Conservation (phyloP, 2,329 filamentous ascomycete genomes). For the Drechslerella coelobrocha region DNA sequence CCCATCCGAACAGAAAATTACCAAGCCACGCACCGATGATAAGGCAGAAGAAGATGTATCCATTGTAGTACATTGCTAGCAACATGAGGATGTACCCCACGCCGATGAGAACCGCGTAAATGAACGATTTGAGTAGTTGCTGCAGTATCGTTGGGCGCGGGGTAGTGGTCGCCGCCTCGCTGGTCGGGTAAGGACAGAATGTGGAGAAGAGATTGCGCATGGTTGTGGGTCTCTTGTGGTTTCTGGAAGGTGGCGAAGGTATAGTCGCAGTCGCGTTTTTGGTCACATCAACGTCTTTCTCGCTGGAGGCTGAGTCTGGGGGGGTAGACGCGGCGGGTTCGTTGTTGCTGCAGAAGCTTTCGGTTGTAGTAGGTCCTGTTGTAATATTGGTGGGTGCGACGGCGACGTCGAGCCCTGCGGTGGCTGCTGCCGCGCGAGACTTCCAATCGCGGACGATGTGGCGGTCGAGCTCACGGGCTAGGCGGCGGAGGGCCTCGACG, state of each 20-base stretch:
- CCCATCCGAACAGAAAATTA: slow-evolving; percentile 76
- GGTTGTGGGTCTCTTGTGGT: slow-evolving; percentile 8
- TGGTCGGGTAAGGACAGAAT: slow-evolving; percentile 9
- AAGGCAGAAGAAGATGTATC: slow-evolving; percentile 81
- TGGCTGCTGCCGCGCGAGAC: slow-evolving; percentile 21
- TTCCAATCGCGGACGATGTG: slow-evolving; percentile 65
- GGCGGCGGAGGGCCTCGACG: slow-evolving; percentile 75
- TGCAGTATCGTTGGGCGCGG: slow-evolving; percentile 69
- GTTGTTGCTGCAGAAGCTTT: background rate
- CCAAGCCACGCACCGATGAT: slow-evolving; percentile 78
- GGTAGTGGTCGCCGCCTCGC: slow-evolving; percentile 36
- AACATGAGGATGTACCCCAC: slow-evolving; percentile 53
- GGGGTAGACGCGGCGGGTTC: background rate
- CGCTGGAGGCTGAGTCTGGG: slow-evolving; percentile 46
- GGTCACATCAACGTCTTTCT: slow-evolving; percentile 52
- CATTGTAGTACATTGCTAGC: slow-evolving; percentile 70
- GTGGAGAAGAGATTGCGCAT: slow-evolving; percentile 10
- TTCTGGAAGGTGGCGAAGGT: background rate
- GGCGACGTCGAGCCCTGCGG: slow-evolving; percentile 5
- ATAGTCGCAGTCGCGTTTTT: slow-evolving; percentile 23
- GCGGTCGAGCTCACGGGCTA: slow-evolving; percentile 75
- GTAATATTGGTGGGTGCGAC: slow-evolving; percentile 1
- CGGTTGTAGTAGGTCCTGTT: background rate
- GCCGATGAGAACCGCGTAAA: slow-evolving; percentile 74
- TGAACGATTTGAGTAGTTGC: slow-evolving; percentile 69